Base-by-base conservation (phyloP, 2,329 filamentous ascomycete genomes). In the Fusarium proliferatum region DNA sequence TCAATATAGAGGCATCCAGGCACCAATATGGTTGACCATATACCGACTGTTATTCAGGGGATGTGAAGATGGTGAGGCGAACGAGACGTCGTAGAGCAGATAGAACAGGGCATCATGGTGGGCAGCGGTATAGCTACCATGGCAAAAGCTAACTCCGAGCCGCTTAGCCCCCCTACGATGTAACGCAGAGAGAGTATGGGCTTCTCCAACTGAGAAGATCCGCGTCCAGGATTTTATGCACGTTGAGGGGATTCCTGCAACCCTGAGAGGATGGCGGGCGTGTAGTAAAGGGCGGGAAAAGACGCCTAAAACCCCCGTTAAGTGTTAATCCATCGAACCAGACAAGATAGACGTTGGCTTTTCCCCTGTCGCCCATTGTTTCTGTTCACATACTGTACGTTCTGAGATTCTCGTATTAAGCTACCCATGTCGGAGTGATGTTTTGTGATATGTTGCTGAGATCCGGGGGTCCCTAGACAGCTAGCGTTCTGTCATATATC, bases 211-310 rank as follows among this genome's bases (percentile, higher is more conserved):
- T 74, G 62, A 61, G n/a, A 51, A 76, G 75, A 77, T 77, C 75
- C 71, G 63, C 75, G 67, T 46, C 71, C 69, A 56, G 75, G 75
- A 76, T 77, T 65, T 65, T 38, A 64, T 76, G 66, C 71, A 76
- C 62, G 55, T 58, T 56, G 49, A 41, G 42, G 56, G 64, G 52
- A 59, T 65, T 64, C 41, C 52, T 63, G 62, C 59, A 74, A 68
- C 67, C 53, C 52, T 43, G 52, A 69, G 64, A 72, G 56, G 56
- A 64, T 67, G 56, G 52, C 49, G 64, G 64, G 52, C 60, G 64
- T 69, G 56, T 58, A 43, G 49, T 61, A 43, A 60, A 63, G 72
- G 68, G 69, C 60, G 53, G 64, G 39, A 70, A 57, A 69, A 23
- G 41, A 43, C 56, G 67, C 52, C 60, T 72, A 64, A 49, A 51